These are phyloP conservation scores for Agrostemma githago DNA, from an alignment of 148 eudicot species.

Conservation along the genomic window DNA sequence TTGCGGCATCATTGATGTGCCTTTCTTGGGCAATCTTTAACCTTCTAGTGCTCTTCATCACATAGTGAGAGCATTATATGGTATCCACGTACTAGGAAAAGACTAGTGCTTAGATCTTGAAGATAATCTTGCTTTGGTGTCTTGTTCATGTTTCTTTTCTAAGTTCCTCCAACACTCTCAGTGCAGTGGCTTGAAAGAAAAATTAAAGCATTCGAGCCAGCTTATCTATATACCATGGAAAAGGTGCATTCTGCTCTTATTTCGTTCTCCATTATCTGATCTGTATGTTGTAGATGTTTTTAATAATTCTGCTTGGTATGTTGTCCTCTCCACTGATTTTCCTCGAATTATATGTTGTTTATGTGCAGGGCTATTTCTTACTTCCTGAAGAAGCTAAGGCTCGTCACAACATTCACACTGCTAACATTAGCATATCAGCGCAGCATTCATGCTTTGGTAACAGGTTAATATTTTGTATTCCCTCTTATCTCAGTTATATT, in stretches of 20 bases:
- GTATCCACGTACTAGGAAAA: background rate
- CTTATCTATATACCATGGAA: slow-evolving; percentile 83
- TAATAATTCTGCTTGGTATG: too few relatives aligned
- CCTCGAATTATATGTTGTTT: background rate
- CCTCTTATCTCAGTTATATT: background rate
- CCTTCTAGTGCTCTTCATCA: slow-evolving; percentile 1
- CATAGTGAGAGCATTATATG: background rate
- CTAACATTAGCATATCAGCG: slow-evolving; percentile 88
- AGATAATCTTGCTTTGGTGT: background rate
- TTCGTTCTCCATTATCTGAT: background rate
- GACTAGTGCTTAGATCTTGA: background rate
- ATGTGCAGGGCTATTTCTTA: slow-evolving; percentile 74
- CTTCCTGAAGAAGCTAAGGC: slow-evolving; percentile 88
- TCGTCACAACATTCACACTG: slow-evolving; percentile 62
- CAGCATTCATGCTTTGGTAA: slow-evolving; percentile 91
- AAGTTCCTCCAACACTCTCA: slow-evolving; percentile 41
- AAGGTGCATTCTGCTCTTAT: slow-evolving; percentile 40
- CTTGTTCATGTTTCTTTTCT: slow-evolving; percentile 13
- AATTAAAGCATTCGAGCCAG: slow-evolving; percentile 86
- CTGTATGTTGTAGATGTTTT: background rate
- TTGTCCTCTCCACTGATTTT: slow-evolving; percentile 8
- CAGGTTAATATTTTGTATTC: slow-evolving; percentile 41
- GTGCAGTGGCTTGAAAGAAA: slow-evolving; percentile 93
- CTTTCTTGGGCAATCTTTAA: background rate
- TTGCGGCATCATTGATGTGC: background rate